Base-by-base conservation (phyloP, 2,329 filamentous ascomycete genomes). In the Epichloe uncinata region DNA sequence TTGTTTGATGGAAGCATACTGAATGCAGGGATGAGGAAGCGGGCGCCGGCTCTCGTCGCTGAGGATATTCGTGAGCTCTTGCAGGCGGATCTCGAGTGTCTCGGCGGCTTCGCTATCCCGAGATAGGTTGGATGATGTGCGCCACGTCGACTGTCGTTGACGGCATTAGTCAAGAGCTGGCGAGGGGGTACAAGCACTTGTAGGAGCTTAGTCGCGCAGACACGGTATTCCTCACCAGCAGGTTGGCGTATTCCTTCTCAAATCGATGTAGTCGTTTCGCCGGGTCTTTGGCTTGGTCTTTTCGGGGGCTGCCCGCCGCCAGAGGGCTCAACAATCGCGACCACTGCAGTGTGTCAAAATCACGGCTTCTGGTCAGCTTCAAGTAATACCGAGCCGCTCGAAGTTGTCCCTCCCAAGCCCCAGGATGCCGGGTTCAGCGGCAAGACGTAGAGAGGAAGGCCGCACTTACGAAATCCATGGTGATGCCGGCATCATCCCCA, bases 21-120 rank as follows among this genome's bases (percentile, higher is more conserved):
- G 77, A 37, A 97, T 86, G 69, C 93, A 98, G 4, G 90, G 85
- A 66, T 97, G 91, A 6, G 91, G 91, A 26, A 89, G 78, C 5
- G 90, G 88, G 42, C 88, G 82, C 56, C 89, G 85, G 53, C 86
- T 87, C 69, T 97, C 91, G 69, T 96, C 89, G 69, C 81, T 84
- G 55, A 97, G 82, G 59, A 95, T 83, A 57, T 75, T 77, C 56
- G 78, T 82, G 41, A 84, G 73, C 58, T 81, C 77, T 57, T 82
- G 78, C 26, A 84, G 74, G 51, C 76, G 73, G 55, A 76, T 73
- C 63, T 82, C 78, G 62, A 84, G 72, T 50, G 72, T 74, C 59
- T 82, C 79, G 63, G 78, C 78, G 45, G 79, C 77, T 55, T 81
- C 78, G 61, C 73, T 69, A 58, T 84, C 79, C 57, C 69, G 69